phyloP scores from a whole-genome alignment of 352 stramenopile genomes.

The Phytophthora pini region DNA sequence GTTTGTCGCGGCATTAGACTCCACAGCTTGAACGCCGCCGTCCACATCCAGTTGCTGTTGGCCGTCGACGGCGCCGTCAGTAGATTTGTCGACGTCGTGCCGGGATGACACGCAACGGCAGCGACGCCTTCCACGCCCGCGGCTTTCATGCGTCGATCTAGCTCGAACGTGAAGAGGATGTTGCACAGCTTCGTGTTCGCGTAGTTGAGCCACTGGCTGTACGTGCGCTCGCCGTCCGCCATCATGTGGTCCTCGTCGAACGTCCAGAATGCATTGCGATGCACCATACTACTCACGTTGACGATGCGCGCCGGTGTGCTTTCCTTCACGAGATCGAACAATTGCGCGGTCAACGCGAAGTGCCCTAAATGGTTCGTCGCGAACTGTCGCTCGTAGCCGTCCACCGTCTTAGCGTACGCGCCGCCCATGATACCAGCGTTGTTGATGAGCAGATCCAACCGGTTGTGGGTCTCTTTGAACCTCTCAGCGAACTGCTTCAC shows the following conservation, averaged over 20 bases:
- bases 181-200: slow-evolving; percentile 62
- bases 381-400: slow-evolving; percentile 69
- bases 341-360: slow-evolving; percentile 53
- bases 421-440: slow-evolving; percentile 65
- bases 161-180: slow-evolving; percentile 60
- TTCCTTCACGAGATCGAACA: slow-evolving; percentile 48
- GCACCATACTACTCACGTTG: slow-evolving; percentile 49
- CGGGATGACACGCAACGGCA: slow-evolving; percentile 46
- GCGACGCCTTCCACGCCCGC: slow-evolving; percentile 30
- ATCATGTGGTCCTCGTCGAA: slow-evolving; percentile 37
- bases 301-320: slow-evolving; percentile 45
- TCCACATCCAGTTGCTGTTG: slow-evolving; percentile 39
- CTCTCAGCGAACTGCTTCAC: slow-evolving; percentile 47
- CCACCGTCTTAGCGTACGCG: slow-evolving; percentile 38
- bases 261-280: slow-evolving; percentile 35
- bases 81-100: slow-evolving; percentile 47
- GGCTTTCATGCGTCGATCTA: slow-evolving; percentile 43
- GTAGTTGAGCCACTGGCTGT: slow-evolving; percentile 54
- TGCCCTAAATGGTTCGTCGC: slow-evolving; percentile 72
- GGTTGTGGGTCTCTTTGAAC: slow-evolving; percentile 38
- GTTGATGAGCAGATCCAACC: slow-evolving; percentile 70
- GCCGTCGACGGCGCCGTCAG: slow-evolving; percentile 22
- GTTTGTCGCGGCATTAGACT: slow-evolving; percentile 29
- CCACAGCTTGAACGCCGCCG: slow-evolving; percentile 33
- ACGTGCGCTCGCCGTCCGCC: slow-evolving; percentile 25